Evolutionary conservation across 2,329 filamentous ascomycete genomes (phyloP), one percentile per base, ranked within the genome.

Genomic region (Knufia fluminis): DNA sequence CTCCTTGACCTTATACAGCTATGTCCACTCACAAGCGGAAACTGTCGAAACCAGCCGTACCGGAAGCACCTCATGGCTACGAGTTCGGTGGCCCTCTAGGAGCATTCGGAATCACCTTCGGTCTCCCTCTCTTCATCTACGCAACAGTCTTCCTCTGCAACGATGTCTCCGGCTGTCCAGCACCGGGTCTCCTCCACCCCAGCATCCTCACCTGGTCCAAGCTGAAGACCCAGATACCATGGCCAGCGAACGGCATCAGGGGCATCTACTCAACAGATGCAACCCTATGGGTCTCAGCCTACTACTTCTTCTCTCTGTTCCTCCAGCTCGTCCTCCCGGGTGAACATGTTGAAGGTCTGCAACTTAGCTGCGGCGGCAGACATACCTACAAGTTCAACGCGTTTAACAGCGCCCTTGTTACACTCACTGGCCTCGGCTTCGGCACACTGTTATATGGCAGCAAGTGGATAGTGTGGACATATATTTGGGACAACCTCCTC

Each of bases 91-190:
- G 71, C 52, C 71, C 70, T 69, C 73, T 83, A 36, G 90, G 89
- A 49, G 87, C 86, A 31, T 78, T 83, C 53, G 77, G 71, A 53
- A 86, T 97, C 61, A 85, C 85, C 6, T 83, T 94, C 60, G 82
- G 83, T 50, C 79, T 96, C 1, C 91, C 91, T 0, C 53, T 89
- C 36, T 75, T 90, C 56, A 78, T 88, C 59, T 94, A 92, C 69
- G 64, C 82, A 59, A 83, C 91, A 63, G 77, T 82, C 41, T 94
- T 96, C 63, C 73, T 84, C 60, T 96, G 91, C 76, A 97, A 96
- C 70, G 90, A 97, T 66, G 73, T 94, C 55, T 84, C 87, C 7
- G 91, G 92, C 51, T 97, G 92, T 64, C 92, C 91, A 41, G 83
- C 86, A 2, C 88, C 90, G 2, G 88, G 86, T 3, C 74, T 91